These are phyloP conservation scores for Xylaria sp. DNA, from an alignment of 2,329 filamentous ascomycete species.

Conservation along the genomic window DNA sequence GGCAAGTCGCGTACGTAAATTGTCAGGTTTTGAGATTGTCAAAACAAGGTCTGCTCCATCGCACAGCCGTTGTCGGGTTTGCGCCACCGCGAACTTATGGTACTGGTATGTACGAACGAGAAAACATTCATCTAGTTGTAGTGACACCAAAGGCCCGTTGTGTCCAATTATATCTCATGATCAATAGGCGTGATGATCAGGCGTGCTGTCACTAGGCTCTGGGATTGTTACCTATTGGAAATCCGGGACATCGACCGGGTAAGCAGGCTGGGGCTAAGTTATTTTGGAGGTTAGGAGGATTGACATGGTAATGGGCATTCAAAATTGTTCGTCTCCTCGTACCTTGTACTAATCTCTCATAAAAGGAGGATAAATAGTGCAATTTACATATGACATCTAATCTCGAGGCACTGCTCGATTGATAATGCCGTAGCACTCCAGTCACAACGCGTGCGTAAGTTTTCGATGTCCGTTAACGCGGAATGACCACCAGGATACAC, in stretches of 20 bases:
- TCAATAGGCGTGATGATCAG: not conserved
- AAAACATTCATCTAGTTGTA: not conserved
- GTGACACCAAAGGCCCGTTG: not conserved
- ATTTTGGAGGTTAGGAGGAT: slow-evolving; percentile 9
- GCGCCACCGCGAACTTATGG: slow-evolving; percentile 6
- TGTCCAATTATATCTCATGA: slow-evolving; percentile 14
- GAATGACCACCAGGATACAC: too few species aligned
- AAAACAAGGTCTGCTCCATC: slow-evolving; percentile 12
- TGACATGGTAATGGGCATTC: not conserved
- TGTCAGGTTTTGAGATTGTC: slow-evolving; percentile 3
- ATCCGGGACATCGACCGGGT: not conserved
- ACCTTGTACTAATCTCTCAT: not conserved
- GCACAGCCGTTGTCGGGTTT: slow-evolving; percentile 12
- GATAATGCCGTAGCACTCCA: not conserved
- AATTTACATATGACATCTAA: not conserved
- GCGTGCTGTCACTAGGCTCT: not conserved
- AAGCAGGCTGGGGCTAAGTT: slow-evolving; percentile 7
- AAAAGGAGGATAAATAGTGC: slow-evolving; percentile 1
- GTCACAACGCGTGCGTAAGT: not conserved
- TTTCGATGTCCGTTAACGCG: too few species aligned
- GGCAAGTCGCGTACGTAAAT: slow-evolving; percentile 1
- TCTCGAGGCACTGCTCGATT: too few species aligned
- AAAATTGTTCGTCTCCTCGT: slow-evolving; percentile 2
- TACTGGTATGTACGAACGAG: not conserved
- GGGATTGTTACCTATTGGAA: not conserved